Conservation (phyloP, 1,284 basidiomycete species). For the Sporisorium iseilematis-ciliati region DNA sequence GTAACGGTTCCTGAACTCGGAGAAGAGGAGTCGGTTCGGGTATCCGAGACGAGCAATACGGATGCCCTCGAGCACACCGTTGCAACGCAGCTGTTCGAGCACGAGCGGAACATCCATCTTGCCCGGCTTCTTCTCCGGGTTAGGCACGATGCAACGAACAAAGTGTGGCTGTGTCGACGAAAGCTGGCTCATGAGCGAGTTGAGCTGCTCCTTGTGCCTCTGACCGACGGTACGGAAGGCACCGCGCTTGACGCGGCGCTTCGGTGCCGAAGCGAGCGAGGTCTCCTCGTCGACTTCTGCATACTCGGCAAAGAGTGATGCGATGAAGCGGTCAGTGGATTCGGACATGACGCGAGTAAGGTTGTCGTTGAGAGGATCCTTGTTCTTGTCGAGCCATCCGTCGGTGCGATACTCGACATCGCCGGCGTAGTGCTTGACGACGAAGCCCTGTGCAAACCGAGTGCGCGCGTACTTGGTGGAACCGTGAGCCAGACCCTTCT, state of each 20-base stretch:
- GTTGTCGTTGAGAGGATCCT: conserved; percentile 97
- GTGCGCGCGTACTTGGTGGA: conserved; percentile 83
- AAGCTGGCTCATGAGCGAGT: conserved; percentile 90
- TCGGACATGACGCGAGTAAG: conserved; percentile 87
- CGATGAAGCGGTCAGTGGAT: conserved; percentile 85
- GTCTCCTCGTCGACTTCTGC: conserved; percentile 75
- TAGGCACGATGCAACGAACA: conserved; percentile 97
- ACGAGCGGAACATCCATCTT: conserved; percentile 93
- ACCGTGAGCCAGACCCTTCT: conserved; percentile 69
- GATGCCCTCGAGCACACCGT: conserved; percentile 98
- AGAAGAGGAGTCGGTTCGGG: conserved; percentile 94
- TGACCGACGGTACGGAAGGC: conserved; percentile 97
- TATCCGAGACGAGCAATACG: conserved; percentile 97
- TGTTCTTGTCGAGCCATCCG: conserved; percentile 99
- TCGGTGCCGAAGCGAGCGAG: conserved; percentile 61
- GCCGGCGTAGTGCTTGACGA: conserved; percentile 95
- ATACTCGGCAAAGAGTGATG: conserved; percentile 86
- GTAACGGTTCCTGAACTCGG: conserved; percentile 96
- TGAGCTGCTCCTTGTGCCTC: conserved; percentile 94
- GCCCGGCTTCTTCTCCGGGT: conserved; percentile 89
- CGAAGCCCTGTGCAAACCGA: conserved; percentile 91
- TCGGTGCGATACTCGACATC: conserved; percentile 96
- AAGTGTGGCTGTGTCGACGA: conserved; percentile 97
- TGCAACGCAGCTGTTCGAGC: conserved; percentile 95
- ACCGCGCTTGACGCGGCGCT: conserved; percentile 90